phyloP scores from a whole-genome alignment of 805 yeast species.

The Candida argentea region DNA sequence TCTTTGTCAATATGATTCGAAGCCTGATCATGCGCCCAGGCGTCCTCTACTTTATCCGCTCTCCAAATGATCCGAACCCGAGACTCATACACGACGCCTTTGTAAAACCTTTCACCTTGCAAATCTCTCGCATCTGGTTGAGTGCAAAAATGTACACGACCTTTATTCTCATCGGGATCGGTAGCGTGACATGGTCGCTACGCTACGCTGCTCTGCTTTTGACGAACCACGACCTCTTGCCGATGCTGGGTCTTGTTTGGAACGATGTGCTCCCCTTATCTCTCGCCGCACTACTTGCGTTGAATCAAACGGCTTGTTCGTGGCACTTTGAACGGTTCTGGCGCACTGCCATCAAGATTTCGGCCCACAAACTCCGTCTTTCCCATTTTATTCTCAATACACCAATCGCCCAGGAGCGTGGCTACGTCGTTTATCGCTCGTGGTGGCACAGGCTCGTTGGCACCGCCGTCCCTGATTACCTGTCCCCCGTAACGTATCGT shows the following conservation, averaged over 20 bases:
- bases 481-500: slow-evolving; percentile 41
- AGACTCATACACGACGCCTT: slow-evolving; percentile 81
- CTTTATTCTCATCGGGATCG: slow-evolving; percentile 69
- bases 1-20: slow-evolving; percentile 79
- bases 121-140: slow-evolving; percentile 59
- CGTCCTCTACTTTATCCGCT: slow-evolving; percentile 80
- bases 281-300: slow-evolving; percentile 1
- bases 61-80: slow-evolving; percentile 90
- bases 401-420: slow-evolving; percentile 60
- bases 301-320: slow-evolving; percentile 3
- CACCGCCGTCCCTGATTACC: slow-evolving; percentile 40
- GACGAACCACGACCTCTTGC: slow-evolving; percentile 10
- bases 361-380: slow-evolving; percentile 51
- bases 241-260: slow-evolving; percentile 11
- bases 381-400: slow-evolving; percentile 71
- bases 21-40: slow-evolving; percentile 71
- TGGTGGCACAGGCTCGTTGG: slow-evolving; percentile 33
- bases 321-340: slow-evolving; percentile 44
- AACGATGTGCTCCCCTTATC: slow-evolving; percentile 1
- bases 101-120: slow-evolving; percentile 62
- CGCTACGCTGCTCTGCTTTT: slow-evolving; percentile 14
- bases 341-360: slow-evolving; percentile 45
- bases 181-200: slow-evolving; percentile 45
- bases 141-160: slow-evolving; percentile 68
- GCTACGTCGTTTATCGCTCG: slow-evolving; percentile 49